Evolutionary conservation across 2,329 filamentous ascomycete species (phyloP).

Genomic region (Ophiosphaerella korrae): DNA sequence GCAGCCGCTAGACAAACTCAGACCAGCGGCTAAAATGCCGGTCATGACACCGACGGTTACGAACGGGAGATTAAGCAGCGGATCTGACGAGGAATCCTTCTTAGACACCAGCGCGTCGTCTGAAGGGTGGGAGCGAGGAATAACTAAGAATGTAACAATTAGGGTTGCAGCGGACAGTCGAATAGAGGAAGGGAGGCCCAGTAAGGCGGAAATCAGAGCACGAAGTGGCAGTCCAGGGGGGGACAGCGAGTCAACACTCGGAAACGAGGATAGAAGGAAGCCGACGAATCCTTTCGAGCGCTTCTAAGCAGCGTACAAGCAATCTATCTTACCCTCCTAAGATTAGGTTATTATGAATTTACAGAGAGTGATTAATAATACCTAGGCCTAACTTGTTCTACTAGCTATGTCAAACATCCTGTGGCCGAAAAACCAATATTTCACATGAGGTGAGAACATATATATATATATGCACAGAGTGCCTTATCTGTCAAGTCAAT

Average conservation of each 20-base stretch:
- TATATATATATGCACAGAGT: too few species aligned
- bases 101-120: conserved; percentile 13
- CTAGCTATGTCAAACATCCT: too few species aligned
- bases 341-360: too few species aligned
- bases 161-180: conserved; percentile 1
- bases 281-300: neutral
- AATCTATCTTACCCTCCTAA: too few species aligned
- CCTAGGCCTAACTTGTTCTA: too few species aligned
- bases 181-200: neutral
- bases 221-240: too few species aligned
- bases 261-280: neutral
- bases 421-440: too few species aligned
- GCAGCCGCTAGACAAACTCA: conserved; percentile 20
- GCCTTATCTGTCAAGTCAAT: too few species aligned
- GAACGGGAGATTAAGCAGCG: conserved; percentile 21
- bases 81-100: conserved; percentile 27
- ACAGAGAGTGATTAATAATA: too few species aligned
- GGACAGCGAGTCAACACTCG: neutral
- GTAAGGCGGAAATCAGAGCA: neutral
- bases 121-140: conserved; percentile 8
- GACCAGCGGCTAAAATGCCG: conserved; percentile 20
- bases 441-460: too few species aligned
- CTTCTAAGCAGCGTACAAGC: neutral
- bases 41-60: conserved; percentile 27
- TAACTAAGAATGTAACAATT: conserved; percentile 1